A percentile compares a stretch with the other conserved stretches of the same genome.
phyloP scores from a whole-genome alignment of 31 red algal genomes.

The Porphyra umbilicalis region DNA sequence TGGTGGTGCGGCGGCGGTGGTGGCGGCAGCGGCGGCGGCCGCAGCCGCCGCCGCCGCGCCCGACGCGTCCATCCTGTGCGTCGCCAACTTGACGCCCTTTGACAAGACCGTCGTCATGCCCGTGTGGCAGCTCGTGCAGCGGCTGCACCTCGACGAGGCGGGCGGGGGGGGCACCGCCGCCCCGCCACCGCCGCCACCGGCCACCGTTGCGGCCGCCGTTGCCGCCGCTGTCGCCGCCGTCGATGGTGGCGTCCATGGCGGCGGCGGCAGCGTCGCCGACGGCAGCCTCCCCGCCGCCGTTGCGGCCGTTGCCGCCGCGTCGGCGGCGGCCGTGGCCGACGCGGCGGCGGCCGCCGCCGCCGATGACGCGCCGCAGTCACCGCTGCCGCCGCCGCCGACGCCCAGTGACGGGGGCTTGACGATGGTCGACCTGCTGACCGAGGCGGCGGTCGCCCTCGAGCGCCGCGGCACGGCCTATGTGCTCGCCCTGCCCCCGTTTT shows the following conservation, averaged over 20 bases:
- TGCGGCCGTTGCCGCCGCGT: not conserved
- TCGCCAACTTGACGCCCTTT: constrained; percentile 12
- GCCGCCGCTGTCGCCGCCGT: not conserved
- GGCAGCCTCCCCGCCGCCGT: not conserved
- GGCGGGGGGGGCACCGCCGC: not conserved
- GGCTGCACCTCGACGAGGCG: not conserved
- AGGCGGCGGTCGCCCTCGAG: not conserved
- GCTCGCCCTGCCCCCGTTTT: not conserved
- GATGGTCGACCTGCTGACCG: not conserved
- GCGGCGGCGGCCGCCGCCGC: not conserved
- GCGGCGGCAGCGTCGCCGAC: not conserved
- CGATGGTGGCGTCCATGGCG: too few species aligned
- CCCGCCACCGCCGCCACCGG: not conserved
- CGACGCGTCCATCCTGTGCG: constrained; percentile 6
- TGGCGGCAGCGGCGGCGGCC: not conserved
- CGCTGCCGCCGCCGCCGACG: not conserved
- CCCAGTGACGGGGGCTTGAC: too few species aligned
- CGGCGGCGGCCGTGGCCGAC: not conserved
- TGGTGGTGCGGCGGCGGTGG: not conserved
- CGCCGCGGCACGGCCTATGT: not conserved
- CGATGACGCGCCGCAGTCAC: not conserved
- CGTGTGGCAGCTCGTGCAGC: constrained; percentile 6
- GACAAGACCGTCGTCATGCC: constrained; percentile 1
- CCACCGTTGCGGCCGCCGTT: not conserved
- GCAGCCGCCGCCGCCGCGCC: not conserved